Base-by-base conservation (phyloP, 495 filamentous ascomycete genomes). In the Penicillium chermesinum region DNA sequence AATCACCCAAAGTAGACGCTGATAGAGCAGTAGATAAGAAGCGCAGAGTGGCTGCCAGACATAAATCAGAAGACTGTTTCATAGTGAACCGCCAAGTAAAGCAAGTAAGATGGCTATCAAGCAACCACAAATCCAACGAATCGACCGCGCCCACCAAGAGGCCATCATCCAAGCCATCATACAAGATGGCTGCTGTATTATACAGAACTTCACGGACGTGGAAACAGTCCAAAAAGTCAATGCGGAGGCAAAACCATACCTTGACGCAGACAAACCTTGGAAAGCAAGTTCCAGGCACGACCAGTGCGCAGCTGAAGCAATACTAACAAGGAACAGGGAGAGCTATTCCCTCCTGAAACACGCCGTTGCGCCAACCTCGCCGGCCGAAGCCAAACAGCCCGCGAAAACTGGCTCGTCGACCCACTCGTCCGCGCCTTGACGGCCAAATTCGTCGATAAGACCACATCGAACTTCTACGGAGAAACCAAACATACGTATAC, bases 311-410 rank as follows among this genome's bases (percentile, higher is more conserved):
- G n/a, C n/a, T 14, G 53, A 54, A 18, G 58, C 49, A 22, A 51
- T 54, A 22, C 47, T 59, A 6, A 55, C 36, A 1, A 38, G 47
- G 14, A 30, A 40, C 20, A 48, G 50, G 17, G 54, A 45, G 37
- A 62, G 51, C 34, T 66, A 36, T 65, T 58, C 7, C 54, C 54
- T 15, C 50, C 50, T 36, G 54, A 58, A 38, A 58, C 54, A 3
- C 46, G 54, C 17, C 42, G 54, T 15, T 58, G 54, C 30, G 12
- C 50, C 25, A 58, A 58, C 38, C 54, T 58, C 7, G 46, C 47
- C 0, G 54, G 54, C 9, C 38, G 54, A 19, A 58, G 54, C 38
- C 21, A 44, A 40, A 58, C 54, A 14, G 54, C 48, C 12, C 38
- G 54, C 42, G 54, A 58, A n/a, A 32, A 35, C 25, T 53, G 50